Base-by-base conservation (phyloP, 352 stramenopile genomes). In the Saprolegnia parasitica region DNA sequence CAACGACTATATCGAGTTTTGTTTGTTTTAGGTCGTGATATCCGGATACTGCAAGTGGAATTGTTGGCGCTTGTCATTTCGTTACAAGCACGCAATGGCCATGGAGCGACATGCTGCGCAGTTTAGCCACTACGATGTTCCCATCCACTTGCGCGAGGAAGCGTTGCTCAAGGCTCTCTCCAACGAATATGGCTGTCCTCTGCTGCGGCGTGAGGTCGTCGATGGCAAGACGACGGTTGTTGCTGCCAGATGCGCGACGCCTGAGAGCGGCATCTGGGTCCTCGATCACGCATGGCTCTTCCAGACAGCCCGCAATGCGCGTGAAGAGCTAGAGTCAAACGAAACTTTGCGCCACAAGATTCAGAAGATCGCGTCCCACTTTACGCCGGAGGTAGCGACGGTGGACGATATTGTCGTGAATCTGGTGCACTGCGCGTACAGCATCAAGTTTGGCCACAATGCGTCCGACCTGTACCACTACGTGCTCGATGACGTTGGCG, bases 381-480 rank as follows among this genome's bases (percentile, higher is more conserved):
- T 65, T 23, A 23, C 50, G 16, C 9, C 49, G 18, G 54, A 66
- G 13, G 23, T 46, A 11, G 23, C 65, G 35, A 60, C 62, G 29
- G 62, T 74, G 42, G 67, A 74, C 16, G 70, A 75, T 40, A 76
- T 24, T 29, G 64, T 86, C n/a, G 72, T 84, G 10, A 50, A 70
- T 26, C 66, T 77, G 24, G 58, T 86, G 57, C 77, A 84, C 65
- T 71, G 78, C 6, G 79, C 79, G 13, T 84, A 79, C 55, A 83
- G 77, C 24, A 78, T 86, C 71, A 72, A 78, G 15, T 84, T 86
- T 46, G 77, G 77, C 45, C 49, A 63, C 0, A 72, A 74, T 5
- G 77, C 76, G 4, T 73, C 77, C 20, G 76, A 86, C 1, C 72
- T 86, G 74, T 68, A 71, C 66, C 81, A 86, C 47, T 86, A 84